Conservation (phyloP, 352 stramenopile genomes). For the Pythium angustatum region DNA sequence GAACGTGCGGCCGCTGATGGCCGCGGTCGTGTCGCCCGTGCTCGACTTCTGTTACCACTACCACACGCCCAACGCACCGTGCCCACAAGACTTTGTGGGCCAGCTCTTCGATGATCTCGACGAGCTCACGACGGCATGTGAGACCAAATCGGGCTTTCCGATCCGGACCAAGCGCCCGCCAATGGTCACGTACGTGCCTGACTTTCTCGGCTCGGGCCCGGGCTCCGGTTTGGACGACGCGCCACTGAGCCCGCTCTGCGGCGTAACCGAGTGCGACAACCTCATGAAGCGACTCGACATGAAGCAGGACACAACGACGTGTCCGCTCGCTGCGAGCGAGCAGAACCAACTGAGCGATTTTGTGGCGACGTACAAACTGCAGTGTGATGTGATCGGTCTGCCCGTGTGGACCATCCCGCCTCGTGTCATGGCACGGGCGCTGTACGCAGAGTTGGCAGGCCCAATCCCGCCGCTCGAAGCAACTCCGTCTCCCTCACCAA, state of each 20-base stretch:
- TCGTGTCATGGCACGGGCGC: too few species aligned
- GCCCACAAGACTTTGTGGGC: neutral
- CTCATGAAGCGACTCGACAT: constrained; percentile 5
- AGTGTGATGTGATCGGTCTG: too few species aligned
- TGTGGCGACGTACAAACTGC: neutral
- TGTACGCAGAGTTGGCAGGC: too few species aligned
- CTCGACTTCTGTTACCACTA: constrained; percentile 4
- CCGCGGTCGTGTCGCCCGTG: neutral
- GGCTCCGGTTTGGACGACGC: neutral
- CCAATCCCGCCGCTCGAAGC: too few species aligned
- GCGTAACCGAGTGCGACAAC: constrained; percentile 2
- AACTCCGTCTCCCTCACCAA: too few species aligned
- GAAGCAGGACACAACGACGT: neutral
- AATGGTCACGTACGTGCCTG: neutral
- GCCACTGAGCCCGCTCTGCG: neutral
- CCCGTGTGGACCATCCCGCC: too few species aligned
- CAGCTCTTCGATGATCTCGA: neutral
- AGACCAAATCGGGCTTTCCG: constrained; percentile 1
- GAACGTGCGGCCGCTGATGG: neutral
- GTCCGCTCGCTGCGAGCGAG: too few species aligned
- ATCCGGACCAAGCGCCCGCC: neutral
- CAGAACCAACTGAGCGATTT: too few species aligned
- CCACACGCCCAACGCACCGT: neutral
- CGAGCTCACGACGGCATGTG: neutral
- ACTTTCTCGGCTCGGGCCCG: too few species aligned